These are phyloP conservation scores for Sarcocystis neurona DNA, from an alignment of 169 alveolate species.

Conservation along the genomic window DNA sequence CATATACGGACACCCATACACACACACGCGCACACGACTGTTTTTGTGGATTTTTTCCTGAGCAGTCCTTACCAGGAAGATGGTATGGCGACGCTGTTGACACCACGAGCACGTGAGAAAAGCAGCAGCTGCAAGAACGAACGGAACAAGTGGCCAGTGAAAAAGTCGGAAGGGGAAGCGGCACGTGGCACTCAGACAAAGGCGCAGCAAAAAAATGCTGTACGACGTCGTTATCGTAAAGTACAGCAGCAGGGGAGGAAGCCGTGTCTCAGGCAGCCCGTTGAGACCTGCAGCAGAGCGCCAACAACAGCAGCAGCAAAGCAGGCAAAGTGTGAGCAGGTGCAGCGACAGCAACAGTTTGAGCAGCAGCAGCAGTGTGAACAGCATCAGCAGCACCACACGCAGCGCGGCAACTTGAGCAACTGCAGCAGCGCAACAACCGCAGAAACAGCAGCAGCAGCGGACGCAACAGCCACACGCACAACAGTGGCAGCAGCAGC, in stretches of 20 bases:
- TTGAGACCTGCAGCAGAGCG: not conserved
- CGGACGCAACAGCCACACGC: no score
- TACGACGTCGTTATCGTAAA: constrained; percentile 46
- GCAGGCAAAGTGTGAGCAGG: not conserved
- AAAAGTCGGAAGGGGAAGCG: constrained; percentile 46
- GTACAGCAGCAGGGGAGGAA: constrained; percentile 43
- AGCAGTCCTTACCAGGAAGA: constrained; percentile 5
- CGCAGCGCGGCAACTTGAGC: no score
- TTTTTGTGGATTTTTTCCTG: no score
- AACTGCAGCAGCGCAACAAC: no score
- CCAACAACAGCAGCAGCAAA: not conserved
- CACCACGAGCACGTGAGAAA: constrained; percentile 18
- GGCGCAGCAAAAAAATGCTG: constrained; percentile 55
- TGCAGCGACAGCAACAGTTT: no score
- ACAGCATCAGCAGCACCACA: no score
- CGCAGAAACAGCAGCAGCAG: no score
- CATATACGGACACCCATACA: no score
- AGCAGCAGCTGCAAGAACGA: constrained; percentile 47
- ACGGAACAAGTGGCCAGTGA: constrained; percentile 49
- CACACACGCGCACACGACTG: no score
- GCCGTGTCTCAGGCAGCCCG: not conserved
- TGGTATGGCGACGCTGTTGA: not conserved
- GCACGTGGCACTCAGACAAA: constrained; percentile 64
- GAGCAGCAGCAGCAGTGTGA: no score
- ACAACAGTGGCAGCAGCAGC: no score